Conservation (phyloP, 768 basidiomycete species). For the Boletus tylopilopsis region DNA sequence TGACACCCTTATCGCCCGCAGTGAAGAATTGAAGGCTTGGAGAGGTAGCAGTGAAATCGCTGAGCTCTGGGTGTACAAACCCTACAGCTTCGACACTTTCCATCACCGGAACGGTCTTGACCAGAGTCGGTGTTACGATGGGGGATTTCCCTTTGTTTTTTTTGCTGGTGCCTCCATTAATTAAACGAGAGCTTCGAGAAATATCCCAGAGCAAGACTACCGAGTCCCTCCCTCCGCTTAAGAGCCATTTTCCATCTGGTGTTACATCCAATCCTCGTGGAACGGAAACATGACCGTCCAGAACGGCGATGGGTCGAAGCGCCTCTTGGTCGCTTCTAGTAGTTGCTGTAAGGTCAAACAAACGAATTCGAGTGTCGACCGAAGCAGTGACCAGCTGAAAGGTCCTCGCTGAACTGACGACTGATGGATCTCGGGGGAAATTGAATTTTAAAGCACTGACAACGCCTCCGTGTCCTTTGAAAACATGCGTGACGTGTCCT, state of each 20-base stretch:
- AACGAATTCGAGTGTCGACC: conserved; percentile 86
- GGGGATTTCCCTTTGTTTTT: conserved; percentile 42
- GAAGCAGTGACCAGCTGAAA: conserved; percentile 90
- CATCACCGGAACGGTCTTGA: conserved; percentile 76
- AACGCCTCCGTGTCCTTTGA: conserved; percentile 97
- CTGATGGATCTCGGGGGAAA: conserved; percentile 61
- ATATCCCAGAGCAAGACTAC: conserved; percentile 94
- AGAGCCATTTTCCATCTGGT: conserved; percentile 80
- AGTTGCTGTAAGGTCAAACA: conserved; percentile 81
- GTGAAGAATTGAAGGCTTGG: conserved; percentile 70
- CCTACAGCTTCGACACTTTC: conserved; percentile 90
- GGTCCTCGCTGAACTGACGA: conserved; percentile 41
- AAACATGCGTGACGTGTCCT: conserved; percentile 90
- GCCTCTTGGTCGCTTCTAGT: conserved; percentile 51
- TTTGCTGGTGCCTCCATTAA: conserved; percentile 15
- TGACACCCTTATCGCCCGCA: conserved; percentile 83
- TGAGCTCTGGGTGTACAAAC: conserved; percentile 50
- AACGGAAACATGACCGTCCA: conserved; percentile 95
- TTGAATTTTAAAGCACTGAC: conserved; percentile 88
- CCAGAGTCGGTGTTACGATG: conserved; percentile 52
- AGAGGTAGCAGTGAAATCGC: conserved; percentile 34
- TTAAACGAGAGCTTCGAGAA: conserved; percentile 8
- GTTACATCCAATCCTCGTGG: conserved; percentile 88
- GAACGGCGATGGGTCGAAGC: conserved; percentile 68
- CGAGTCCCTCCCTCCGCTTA: conserved; percentile 90